These are phyloP conservation scores for Aureobasidium lini DNA, from an alignment of 2,329 filamentous ascomycete species.

Conservation along the genomic window DNA sequence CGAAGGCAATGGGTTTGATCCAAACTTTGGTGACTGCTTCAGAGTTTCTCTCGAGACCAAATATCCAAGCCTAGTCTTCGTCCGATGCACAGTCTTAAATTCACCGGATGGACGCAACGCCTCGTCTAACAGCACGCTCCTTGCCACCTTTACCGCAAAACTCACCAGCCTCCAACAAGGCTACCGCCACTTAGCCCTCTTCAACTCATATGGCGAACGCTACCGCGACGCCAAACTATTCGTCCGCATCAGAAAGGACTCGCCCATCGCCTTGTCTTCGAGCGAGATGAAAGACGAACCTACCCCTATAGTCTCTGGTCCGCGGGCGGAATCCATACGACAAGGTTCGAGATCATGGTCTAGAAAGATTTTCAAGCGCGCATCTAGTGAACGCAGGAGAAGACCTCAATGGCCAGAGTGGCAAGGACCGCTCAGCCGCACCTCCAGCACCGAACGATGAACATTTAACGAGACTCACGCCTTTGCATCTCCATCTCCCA, in stretches of 20 bases:
- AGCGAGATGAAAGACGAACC: slow-evolving; percentile 23
- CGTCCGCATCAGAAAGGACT: slow-evolving; percentile 68
- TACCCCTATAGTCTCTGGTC: slow-evolving; percentile 22
- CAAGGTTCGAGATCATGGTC: slow-evolving; percentile 32
- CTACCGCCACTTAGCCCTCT: slow-evolving; percentile 83
- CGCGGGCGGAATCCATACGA: slow-evolving; percentile 24
- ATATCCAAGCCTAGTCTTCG: slow-evolving; percentile 85
- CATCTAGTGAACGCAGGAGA: slow-evolving; percentile 34
- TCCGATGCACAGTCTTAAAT: slow-evolving; percentile 87
- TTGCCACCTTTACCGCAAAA: slow-evolving; percentile 90
- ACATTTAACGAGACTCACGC: neutral
- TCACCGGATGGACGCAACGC: slow-evolving; percentile 69
- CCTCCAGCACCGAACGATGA: slow-evolving; percentile 27
- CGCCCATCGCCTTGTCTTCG: slow-evolving; percentile 23
- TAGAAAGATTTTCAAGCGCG: slow-evolving; percentile 36
- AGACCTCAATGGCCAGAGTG: slow-evolving; percentile 17
- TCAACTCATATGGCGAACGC: slow-evolving; percentile 81
- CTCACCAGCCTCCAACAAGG: slow-evolving; percentile 82
- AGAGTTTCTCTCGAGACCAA: slow-evolving; percentile 84
- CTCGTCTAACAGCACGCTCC: slow-evolving; percentile 50
- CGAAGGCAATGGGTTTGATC: slow-evolving; percentile 87
- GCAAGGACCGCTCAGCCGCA: slow-evolving; percentile 24
- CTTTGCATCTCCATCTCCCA: neutral
- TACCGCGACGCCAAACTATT: slow-evolving; percentile 94
- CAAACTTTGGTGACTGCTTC: slow-evolving; percentile 73